phyloP scores from a whole-genome alignment of 345 rosid genomes.

The Firmiana major region DNA sequence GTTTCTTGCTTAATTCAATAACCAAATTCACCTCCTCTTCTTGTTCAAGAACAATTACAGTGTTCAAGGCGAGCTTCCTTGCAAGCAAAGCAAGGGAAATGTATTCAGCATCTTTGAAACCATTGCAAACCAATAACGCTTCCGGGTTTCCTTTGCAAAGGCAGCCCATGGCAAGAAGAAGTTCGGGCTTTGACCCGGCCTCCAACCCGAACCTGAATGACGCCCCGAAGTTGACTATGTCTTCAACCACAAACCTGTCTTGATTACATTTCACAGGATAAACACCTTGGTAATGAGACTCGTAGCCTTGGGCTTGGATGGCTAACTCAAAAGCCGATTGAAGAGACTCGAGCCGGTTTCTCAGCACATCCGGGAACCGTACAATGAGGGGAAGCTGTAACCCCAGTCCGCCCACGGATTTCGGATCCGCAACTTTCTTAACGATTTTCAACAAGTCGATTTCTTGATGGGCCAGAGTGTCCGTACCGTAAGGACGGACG shows the following conservation, averaged over 20 bases:
- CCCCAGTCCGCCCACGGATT: conserved; percentile 70
- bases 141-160: conserved; percentile 68
- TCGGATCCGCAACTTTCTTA: conserved; percentile 75
- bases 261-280: conserved; percentile 97
- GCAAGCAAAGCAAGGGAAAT: conserved; percentile 73
- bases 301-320: conserved; percentile 53
- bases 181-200: conserved; percentile 96
- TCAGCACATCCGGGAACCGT: conserved; percentile 75
- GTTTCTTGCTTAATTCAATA: conserved; percentile 56
- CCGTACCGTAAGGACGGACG: conserved; percentile 63
- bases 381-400: conserved; percentile 74
- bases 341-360: conserved; percentile 74
- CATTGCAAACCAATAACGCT: conserved; percentile 78
- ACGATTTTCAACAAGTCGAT: conserved; percentile 75
- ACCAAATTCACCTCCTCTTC: conserved; percentile 87
- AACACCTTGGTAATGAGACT: conserved; percentile 78
- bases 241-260: conserved; percentile 81
- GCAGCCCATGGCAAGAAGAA: conserved; percentile 83
- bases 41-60: conserved; percentile 85
- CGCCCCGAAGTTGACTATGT: conserved; percentile 72
- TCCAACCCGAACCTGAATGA: conserved; percentile 79
- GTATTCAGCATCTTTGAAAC: conserved; percentile 83
- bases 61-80: conserved; percentile 60
- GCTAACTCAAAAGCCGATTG: conserved; percentile 76
- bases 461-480: conserved; percentile 72